A percentile compares a stretch with the other conserved stretches of the same genome.
Evolutionary conservation across 2,329 filamentous ascomycete genomes (phyloP).

Genomic region (Dactylellina drechsleri): DNA sequence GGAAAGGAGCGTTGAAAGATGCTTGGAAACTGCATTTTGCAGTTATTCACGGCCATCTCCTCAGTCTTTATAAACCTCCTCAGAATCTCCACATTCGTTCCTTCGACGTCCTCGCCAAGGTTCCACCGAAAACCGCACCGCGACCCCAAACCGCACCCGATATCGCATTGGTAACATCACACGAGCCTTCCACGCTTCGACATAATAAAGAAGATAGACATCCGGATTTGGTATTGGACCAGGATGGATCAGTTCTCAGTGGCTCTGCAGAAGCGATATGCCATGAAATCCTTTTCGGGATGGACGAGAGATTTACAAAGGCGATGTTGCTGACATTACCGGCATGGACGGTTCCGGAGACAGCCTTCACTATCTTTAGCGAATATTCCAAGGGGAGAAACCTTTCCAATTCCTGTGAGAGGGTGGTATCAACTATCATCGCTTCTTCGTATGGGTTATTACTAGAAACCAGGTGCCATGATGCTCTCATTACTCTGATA

Average conservation of each 20-base stretch:
- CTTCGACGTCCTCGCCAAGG: slow-evolving; percentile 57
- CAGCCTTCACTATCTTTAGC: slow-evolving; percentile 56
- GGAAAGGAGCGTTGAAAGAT: slow-evolving; percentile 57
- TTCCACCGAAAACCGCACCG: slow-evolving; percentile 48
- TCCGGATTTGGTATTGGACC: slow-evolving; percentile 57
- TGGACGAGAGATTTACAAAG: slow-evolving; percentile 56
- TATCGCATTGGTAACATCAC: slow-evolving; percentile 30
- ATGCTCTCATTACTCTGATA: slow-evolving; percentile 57
- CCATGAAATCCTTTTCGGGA: slow-evolving; percentile 59
- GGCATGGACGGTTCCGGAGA: slow-evolving; percentile 59
- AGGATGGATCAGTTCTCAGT: slow-evolving; percentile 56
- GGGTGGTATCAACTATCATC: slow-evolving; percentile 57
- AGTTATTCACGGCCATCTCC: slow-evolving; percentile 56
- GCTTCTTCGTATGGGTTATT: slow-evolving; percentile 57
- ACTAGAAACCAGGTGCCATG: slow-evolving; percentile 58
- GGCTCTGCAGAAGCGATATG: slow-evolving; percentile 59
- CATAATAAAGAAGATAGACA: slow-evolving; percentile 58
- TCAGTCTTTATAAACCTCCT: slow-evolving; percentile 58
- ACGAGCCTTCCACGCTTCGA: slow-evolving; percentile 56
- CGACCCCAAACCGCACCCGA: slow-evolving; percentile 59
- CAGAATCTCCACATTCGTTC: slow-evolving; percentile 58
- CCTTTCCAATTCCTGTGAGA: slow-evolving; percentile 39
- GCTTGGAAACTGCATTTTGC: slow-evolving; percentile 59
- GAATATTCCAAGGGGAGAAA: slow-evolving; percentile 56
- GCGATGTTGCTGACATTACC: slow-evolving; percentile 57